Base-by-base conservation (phyloP, 805 yeast genomes). In the Candida bentonensis region DNA sequence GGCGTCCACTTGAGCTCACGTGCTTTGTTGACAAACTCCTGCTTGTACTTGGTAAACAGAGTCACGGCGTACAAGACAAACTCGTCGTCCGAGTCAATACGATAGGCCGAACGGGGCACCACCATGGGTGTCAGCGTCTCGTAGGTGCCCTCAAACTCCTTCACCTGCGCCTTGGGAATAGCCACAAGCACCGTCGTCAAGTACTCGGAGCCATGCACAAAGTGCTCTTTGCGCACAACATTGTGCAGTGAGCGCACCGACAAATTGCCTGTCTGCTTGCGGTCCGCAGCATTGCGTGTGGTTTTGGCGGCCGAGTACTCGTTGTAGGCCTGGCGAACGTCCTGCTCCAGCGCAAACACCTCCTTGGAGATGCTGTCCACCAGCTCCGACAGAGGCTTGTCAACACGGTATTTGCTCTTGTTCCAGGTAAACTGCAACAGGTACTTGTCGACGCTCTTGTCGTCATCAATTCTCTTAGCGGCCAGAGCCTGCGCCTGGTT, bases 261-360 rank as follows among this genome's bases (percentile, higher is more conserved):
- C 51, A 92, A 71, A 61, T 92, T 96, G 47, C 99, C 99, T 30
- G 84, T 81, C 62, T 82, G 82, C 65, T 88, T 88, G 57, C 96
- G 77, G 63, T 89, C 95, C 7, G 94, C 89, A 11, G 95, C 87
- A 42, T 79, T 72, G 48, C 87, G 70, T 58, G 79, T 83, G 39
- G 94, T 76, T 64, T 80, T 84, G 42, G 96, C 95, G 41, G 77
- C 74, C 55, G 77, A 82, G 65, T 86, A 92, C 52, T 68, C 72
- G 49, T 81, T 75, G 58, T 73, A 81, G n/a, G 82, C 68, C n/a
- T 73, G 65, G 59, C 84, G 76, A 41, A 92, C 82, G 60, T 92
- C 98, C 42, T 74, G 68, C 60, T 92, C 98, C 53, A 92, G 73
- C 44, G 83, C 79, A 49, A 79, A 63, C 1, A 94, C 87, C 60